Conservation (phyloP, 2,329 filamentous ascomycete species). For the Alternaria postmessia region DNA sequence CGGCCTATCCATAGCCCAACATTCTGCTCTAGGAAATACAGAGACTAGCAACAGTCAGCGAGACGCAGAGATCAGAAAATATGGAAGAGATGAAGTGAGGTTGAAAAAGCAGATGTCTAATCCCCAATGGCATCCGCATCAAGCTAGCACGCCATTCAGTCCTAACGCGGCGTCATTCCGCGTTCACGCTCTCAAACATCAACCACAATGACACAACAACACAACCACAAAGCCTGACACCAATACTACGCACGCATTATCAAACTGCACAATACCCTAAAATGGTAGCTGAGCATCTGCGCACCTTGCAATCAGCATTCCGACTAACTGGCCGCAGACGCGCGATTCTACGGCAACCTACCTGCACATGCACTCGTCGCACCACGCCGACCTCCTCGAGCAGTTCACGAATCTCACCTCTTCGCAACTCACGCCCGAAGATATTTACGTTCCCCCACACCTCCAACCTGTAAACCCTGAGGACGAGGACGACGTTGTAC, state of each 20-base stretch:
- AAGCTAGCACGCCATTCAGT: conserved; percentile 11
- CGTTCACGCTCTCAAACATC: not conserved
- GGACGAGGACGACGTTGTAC: conserved; percentile 87
- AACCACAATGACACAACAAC: not conserved
- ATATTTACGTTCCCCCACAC: conserved; percentile 81
- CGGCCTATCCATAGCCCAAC: not conserved
- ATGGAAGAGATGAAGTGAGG: not conserved
- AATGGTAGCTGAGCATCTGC: not conserved
- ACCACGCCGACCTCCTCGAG: conserved; percentile 81
- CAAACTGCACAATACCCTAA: not conserved
- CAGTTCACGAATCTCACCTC: conserved; percentile 54
- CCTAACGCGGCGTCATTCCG: conserved; percentile 6
- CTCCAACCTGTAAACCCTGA: conserved; percentile 86
- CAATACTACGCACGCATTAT: not conserved
- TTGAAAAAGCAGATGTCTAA: not conserved
- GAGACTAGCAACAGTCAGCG: not conserved
- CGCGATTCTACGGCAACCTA: conserved; percentile 80
- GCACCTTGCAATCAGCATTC: too few species aligned
- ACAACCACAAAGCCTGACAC: not conserved
- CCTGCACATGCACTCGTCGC: conserved; percentile 75
- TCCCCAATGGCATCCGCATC: not conserved
- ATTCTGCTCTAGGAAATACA: not conserved
- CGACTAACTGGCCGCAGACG: conserved; percentile 48
- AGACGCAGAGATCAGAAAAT: not conserved
- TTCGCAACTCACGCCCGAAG: conserved; percentile 61